Conservation (phyloP, 495 filamentous ascomycete genomes). For the Podospora appendiculata region DNA sequence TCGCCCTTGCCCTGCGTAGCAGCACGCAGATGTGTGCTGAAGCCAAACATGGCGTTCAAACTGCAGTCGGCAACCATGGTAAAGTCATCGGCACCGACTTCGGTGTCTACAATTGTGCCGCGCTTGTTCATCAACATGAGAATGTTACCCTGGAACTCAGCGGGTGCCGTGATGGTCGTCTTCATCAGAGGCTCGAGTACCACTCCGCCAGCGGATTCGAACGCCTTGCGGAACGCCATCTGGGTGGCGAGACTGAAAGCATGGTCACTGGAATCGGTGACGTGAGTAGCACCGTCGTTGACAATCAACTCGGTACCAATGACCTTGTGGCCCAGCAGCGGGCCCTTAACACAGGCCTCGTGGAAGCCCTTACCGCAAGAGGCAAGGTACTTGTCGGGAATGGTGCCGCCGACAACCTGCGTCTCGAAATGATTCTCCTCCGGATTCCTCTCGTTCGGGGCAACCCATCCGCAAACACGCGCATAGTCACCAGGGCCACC, state of each 20-base stretch:
- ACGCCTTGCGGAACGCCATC: slow-evolving; percentile 95
- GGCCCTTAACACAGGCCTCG: slow-evolving; percentile 75
- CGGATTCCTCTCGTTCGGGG: slow-evolving; percentile 61
- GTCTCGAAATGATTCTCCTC: slow-evolving; percentile 79
- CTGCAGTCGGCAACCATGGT: slow-evolving; percentile 89
- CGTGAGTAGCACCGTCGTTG: slow-evolving; percentile 96
- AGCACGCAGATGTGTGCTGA: slow-evolving; percentile 80
- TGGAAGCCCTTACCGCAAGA: slow-evolving; percentile 97
- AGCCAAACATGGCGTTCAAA: slow-evolving; percentile 96
- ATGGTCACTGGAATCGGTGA: slow-evolving; percentile 97
- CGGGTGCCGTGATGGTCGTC: slow-evolving; percentile 88
- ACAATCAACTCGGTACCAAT: slow-evolving; percentile 85
- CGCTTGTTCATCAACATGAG: slow-evolving; percentile 95
- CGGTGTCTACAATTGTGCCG: slow-evolving; percentile 90
- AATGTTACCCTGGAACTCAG: slow-evolving; percentile 96
- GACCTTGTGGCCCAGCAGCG: slow-evolving; percentile 87
- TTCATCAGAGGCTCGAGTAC: slow-evolving; percentile 98
- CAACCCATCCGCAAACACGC: slow-evolving; percentile 86
- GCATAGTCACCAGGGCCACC: slow-evolving; percentile 96
- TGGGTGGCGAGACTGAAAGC: slow-evolving; percentile 96
- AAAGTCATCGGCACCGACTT: slow-evolving; percentile 92
- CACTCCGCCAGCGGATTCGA: slow-evolving; percentile 64
- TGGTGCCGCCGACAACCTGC: slow-evolving; percentile 79
- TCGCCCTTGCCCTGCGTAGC: slow-evolving; percentile 98
- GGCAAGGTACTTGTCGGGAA: slow-evolving; percentile 92